Percentiles rank a stretch among this genome's conserved stretches.
Conservation (phyloP, 1,284 basidiomycete genomes). For the Leccinum brunneo-olivaceum region DNA sequence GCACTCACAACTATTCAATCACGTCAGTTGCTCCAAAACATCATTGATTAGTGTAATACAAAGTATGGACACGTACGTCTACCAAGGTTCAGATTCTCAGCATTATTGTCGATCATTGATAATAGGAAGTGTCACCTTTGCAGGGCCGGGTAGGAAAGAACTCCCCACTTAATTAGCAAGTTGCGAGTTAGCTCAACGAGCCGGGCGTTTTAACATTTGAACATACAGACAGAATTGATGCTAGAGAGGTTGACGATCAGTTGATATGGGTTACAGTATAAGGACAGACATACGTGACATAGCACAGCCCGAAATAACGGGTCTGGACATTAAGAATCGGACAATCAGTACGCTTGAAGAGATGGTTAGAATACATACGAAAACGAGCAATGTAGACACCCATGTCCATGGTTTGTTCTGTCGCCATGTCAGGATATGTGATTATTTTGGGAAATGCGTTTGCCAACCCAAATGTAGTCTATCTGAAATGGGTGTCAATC, state of each 20-base stretch:
- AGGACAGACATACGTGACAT: neutral
- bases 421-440: neutral
- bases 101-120: no score
- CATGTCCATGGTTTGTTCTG: neutral
- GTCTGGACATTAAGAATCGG: neutral
- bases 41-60: no score
- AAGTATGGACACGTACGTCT: no score
- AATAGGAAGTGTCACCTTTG: neutral
- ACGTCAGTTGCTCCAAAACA: no score
- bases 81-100: no score
- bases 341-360: neutral
- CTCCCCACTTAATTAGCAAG: neutral
- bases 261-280: neutral
- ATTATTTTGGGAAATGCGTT: neutral
- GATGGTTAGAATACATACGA: neutral
- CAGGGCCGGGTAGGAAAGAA: neutral
- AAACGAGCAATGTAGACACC: neutral
- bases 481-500: neutral
- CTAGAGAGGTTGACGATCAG: neutral
- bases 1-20: no score
- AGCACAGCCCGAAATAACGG: neutral
- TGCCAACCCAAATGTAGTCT: neutral
- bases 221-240: neutral
- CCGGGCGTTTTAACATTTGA: neutral
- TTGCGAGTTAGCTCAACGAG: neutral